Base-by-base conservation (phyloP, 345 rosid species). In the Eucalyptus globulus region DNA sequence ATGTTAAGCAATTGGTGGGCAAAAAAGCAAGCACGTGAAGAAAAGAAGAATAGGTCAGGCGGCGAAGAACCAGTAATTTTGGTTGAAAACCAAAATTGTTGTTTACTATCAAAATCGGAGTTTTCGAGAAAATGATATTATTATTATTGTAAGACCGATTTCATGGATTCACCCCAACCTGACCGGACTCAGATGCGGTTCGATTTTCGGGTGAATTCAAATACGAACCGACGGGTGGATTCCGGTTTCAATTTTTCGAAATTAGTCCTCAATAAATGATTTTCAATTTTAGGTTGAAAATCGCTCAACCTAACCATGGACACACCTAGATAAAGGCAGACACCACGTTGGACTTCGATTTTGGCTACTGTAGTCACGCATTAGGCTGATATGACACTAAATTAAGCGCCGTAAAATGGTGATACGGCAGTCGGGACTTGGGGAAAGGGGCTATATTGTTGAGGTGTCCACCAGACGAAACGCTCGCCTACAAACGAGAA, bases 211-310 rank as follows among this genome's bases (percentile, higher is more conserved):
- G 43, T 40, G 43, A 40, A 40, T 40, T 5, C 43, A n/a, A n/a
- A n/a, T n/a, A n/a, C n/a, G n/a, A 40, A 40, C 2, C 1, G 43
- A 40, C 43, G 19, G 7, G 7, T 50, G 53, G 19, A 15, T 50
- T 0, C 3, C 15, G 1, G 0, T 50, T 15, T 7, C 15, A 50
- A 15, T 50, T 50, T 50, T 50, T 15, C 7, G 1, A 0, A 50
- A 15, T 0, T 1, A 1, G 5, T 50, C 19, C 15, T 6, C 15
- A 6, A 50, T 0, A 7, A 7, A 15, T 15, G 16, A 50, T 50
- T 50, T 3, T 2, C 7, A 15, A 6, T 15, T 50, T 1, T 50
- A 50, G 7, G 1, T 50, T 6, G 3, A 3, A 6, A 50, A 17
- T 17, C 19, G 7, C 15, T 17, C 53, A 3, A 1, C 7, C 7